Base-by-base conservation (phyloP, 2,329 filamentous ascomycete species). In the Cordyceps javanica region DNA sequence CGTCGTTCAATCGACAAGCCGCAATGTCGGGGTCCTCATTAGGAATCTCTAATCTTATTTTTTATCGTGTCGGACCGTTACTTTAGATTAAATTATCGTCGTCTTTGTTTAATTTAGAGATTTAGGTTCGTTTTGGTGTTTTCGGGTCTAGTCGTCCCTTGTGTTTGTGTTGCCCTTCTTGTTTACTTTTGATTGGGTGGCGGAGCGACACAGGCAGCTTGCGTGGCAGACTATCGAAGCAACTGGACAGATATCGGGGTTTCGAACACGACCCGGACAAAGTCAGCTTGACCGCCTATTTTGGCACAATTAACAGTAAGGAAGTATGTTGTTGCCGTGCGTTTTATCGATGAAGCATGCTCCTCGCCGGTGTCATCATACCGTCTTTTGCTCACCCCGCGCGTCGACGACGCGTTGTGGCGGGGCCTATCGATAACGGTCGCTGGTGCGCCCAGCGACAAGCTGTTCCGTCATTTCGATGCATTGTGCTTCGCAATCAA, bases 391-490 rank as follows among this genome's bases (percentile, higher is more conserved):
- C 25, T 30, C 38, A 58, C 56, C 49, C 56, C 56, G 56, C 56
- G 56, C 42, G 55, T 50, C 8, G 10, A 8, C 26, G 46, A 57
- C 56, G 56, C 56, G 56, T 58, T 48, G 32, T 54, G 56, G 56
- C 56, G 56, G 56, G 56, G 56, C 49, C 25, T 54, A 58, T 58
- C 56, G 56, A 58, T 58, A 58, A 58, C 30, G 13, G 9, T 21
- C 19, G 2, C 6, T 34, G 21, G 30, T 46, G 32, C n/a, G n/a
- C 39, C 26, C 51, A 54, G 51, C 16, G 16, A 45, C 41, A 30
- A n/a, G 30, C 28, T 42, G 26, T 34, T 30, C 16, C 34, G 16
- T 25, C 28, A 7, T 23, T 25, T 38, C 25, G 16, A 26, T 10
- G 11, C 46, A n/a, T 50, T 19, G n/a, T 13, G 45, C 25, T 46